Evolutionary conservation across 192 early-diverging fungal genomes (phyloP), one percentile per base, ranked within the genome.

Genomic region (Podochytrium sp.): DNA sequence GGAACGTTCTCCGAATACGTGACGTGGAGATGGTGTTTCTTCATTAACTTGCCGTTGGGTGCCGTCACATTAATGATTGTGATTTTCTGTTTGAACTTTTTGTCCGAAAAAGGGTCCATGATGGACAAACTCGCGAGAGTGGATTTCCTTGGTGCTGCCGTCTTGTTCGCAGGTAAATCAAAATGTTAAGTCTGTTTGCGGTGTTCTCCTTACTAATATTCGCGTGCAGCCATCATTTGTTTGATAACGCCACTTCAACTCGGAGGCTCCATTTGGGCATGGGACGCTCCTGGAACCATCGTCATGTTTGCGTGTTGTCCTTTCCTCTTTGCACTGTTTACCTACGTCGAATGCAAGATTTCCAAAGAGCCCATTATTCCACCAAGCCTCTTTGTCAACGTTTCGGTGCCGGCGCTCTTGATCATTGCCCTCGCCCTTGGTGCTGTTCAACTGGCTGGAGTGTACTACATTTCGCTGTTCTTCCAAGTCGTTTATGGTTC

Each of bases 31-130:
- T 82, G 80, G 77, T 71, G 60, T 33, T 95, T 95, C 79, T 95
- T 84, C 81, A 88, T 93, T 76, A 97, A 95, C 57, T 67, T 97
- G 20, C 95, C 95, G 40, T 76, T 95, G 67, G 93, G 95, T 18
- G 83, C 82, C 2, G 41, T 91, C n/a, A 86, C 92, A 0, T 43
- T 91, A 47, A 67, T 80, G 1, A 73, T 90, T 5, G 84, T 90
- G 30, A 34, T 83, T 39, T 65, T 88, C 41, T 84, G 82, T 53
- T 84, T 92, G 73, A 85, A 82, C 30, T 83, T 89, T 79, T 90
- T 87, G 6, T 73, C 66, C 2, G 80, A 87, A 10, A 60, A 70
- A 0, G 90, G 89, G 14, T 79, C 69, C 34, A 38, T 83, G 27
- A 12, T 33, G 38, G 80, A 83, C 18, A 95, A 97, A 74, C 60